A percentile compares a stretch with the other conserved stretches of the same genome.
phyloP scores from a whole-genome alignment of 495 filamentous ascomycete genomes.

The Neurospora sp. region DNA sequence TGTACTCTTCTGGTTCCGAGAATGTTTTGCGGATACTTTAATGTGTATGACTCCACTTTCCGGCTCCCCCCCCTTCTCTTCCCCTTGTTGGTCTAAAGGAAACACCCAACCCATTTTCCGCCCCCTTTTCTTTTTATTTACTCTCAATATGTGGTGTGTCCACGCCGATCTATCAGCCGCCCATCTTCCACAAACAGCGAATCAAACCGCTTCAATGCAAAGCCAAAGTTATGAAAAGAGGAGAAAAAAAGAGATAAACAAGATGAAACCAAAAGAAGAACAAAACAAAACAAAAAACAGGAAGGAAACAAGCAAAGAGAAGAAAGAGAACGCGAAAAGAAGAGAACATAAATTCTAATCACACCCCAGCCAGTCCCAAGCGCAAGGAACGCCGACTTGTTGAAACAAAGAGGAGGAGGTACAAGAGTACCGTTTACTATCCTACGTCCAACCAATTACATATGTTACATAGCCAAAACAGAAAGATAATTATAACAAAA shows the following conservation, averaged over 20 bases:
- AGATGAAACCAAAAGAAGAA: background rate
- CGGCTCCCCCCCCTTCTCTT: background rate
- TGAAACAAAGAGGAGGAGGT: no score
- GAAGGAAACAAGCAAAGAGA: conserved; percentile 2
- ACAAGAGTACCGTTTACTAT: no score
- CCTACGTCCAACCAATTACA: no score
- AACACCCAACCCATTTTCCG: background rate
- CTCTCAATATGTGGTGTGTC: background rate
- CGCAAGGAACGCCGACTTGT: background rate
- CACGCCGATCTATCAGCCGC: background rate
- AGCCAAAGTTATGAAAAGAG: background rate
- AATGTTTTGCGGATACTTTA: no score
- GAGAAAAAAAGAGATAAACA: background rate
- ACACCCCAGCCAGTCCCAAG: background rate
- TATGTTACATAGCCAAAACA: no score
- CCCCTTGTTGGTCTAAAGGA: background rate
- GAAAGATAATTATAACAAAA: no score
- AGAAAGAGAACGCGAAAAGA: conserved; percentile 6
- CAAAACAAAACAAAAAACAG: background rate
- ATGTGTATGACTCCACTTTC: background rate
- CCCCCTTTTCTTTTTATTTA: background rate
- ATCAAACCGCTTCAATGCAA: background rate
- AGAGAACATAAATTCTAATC: background rate
- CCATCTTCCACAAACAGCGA: background rate
- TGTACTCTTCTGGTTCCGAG: background rate